Conservation (phyloP, 768 basidiomycete species). For the Termitomyces sp. region DNA sequence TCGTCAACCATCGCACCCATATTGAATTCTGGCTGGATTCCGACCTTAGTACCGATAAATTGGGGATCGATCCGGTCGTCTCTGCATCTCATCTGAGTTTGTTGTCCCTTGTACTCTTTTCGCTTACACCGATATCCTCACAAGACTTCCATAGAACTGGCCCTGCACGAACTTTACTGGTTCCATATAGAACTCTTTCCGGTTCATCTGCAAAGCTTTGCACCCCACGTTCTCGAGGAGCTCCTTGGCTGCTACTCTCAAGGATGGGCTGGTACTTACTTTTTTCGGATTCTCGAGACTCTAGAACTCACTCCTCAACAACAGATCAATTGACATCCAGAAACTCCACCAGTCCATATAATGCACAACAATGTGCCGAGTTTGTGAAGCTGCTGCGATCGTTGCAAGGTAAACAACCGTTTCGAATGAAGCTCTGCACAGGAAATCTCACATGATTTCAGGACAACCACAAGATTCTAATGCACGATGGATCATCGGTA, state of each 20-base stretch:
- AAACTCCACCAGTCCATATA: slow-evolving; percentile 57
- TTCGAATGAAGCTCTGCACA: neutral
- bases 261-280: slow-evolving; percentile 45
- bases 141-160: slow-evolving; percentile 29
- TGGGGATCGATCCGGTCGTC: slow-evolving; percentile 40
- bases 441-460: neutral
- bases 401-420: slow-evolving; percentile 34
- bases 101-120: slow-evolving; percentile 14
- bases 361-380: slow-evolving; percentile 39
- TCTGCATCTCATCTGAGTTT: slow-evolving; percentile 52
- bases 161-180: slow-evolving; percentile 56
- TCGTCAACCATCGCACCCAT: slow-evolving; percentile 44
- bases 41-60: slow-evolving; percentile 32
- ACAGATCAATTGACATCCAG: slow-evolving; percentile 57
- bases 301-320: neutral
- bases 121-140: neutral
- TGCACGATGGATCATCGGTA: slow-evolving; percentile 39
- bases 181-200: slow-evolving; percentile 61
- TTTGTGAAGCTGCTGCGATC: slow-evolving; percentile 46
- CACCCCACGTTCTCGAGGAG: slow-evolving; percentile 34
- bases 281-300: neutral
- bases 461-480: slow-evolving; percentile 38
- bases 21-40: slow-evolving; percentile 52
- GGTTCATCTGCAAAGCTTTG: slow-evolving; percentile 42
- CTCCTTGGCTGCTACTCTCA: slow-evolving; percentile 52